Conservation (phyloP, 2,329 filamentous ascomycete species). For the Botrytis fragariae region DNA sequence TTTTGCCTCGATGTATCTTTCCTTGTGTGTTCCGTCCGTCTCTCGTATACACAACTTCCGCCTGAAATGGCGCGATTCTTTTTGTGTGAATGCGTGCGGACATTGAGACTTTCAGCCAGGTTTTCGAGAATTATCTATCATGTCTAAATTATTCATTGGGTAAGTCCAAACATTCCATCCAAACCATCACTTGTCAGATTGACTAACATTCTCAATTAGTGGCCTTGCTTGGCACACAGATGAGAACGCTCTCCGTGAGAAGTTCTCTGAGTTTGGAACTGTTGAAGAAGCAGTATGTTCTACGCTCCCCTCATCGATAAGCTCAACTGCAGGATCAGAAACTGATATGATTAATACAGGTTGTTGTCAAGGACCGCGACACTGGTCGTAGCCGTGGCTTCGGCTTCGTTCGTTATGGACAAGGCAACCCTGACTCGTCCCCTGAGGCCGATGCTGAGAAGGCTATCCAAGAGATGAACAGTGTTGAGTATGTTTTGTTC, state of each 20-base stretch:
- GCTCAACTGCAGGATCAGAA: conserved; percentile 24
- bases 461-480: conserved; percentile 79
- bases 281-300: conserved; percentile 92
- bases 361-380: conserved; percentile 96
- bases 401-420: conserved; percentile 87
- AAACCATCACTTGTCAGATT: conserved; percentile 7
- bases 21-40: conserved; percentile 38
- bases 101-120: conserved; percentile 42
- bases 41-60: conserved; percentile 36
- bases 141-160: conserved; percentile 97
- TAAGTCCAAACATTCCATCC: conserved; percentile 47
- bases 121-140: conserved; percentile 46
- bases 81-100: conserved; percentile 39
- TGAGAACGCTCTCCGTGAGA: conserved; percentile 78
- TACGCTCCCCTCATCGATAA: conserved; percentile 17
- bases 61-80: conserved; percentile 34
- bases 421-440: conserved; percentile 34
- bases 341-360: conserved; percentile 50
- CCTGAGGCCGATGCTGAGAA: conserved; percentile 69
- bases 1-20: conserved; percentile 41
- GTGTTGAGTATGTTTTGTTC: conserved; percentile 70
- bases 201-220: conserved; percentile 46
- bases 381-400: conserved; percentile 96
- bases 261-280: conserved; percentile 87
- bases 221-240: conserved; percentile 99